A percentile compares a stretch with the other conserved stretches of the same genome.
Conservation (phyloP, 495 filamentous ascomycete species). For the Penicilliopsis zonata region DNA sequence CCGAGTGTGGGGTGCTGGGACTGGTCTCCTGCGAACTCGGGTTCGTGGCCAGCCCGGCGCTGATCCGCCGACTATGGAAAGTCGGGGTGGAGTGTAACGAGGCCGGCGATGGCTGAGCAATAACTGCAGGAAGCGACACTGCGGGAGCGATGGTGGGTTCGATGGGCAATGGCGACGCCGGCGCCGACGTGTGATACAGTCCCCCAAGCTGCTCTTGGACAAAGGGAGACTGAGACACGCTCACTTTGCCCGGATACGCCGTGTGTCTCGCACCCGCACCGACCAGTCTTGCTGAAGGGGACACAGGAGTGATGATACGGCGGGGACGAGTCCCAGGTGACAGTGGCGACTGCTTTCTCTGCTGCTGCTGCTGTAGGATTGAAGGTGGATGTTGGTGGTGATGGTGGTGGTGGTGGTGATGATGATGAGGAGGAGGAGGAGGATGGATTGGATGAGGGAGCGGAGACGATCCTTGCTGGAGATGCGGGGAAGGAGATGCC, state of each 20-base stretch:
- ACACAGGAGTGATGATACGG: constrained; percentile 52
- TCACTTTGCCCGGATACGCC: constrained; percentile 32
- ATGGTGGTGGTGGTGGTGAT: no score
- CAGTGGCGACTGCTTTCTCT: constrained; percentile 17
- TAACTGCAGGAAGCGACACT: constrained; percentile 15
- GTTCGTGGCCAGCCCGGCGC: constrained; percentile 27
- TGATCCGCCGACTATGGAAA: constrained; percentile 28
- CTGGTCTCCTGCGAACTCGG: constrained; percentile 41
- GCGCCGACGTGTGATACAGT: constrained; percentile 12
- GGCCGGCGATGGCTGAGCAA: constrained; percentile 4
- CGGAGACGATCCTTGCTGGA: constrained; percentile 22
- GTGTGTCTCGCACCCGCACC: constrained; percentile 20
- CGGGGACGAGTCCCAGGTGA: constrained; percentile 31
- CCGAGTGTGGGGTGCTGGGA: constrained; percentile 41
- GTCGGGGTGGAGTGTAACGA: constrained; percentile 30
- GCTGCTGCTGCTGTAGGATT: constrained; percentile 9
- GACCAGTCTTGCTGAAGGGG: constrained; percentile 39
- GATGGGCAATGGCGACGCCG: constrained; percentile 18
- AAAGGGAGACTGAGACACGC: constrained; percentile 34
- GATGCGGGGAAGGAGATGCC: constrained; percentile 13
- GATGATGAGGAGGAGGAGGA: no score
- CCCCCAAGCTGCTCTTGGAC: constrained; percentile 22
- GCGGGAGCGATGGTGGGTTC: constrained; percentile 17
- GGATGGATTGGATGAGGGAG: constrained; percentile 19
- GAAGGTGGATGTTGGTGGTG: constrained; percentile 7